These are phyloP conservation scores for Cladophialophora carrionii DNA, from an alignment of 2,329 filamentous ascomycete species.

Conservation along the genomic window DNA sequence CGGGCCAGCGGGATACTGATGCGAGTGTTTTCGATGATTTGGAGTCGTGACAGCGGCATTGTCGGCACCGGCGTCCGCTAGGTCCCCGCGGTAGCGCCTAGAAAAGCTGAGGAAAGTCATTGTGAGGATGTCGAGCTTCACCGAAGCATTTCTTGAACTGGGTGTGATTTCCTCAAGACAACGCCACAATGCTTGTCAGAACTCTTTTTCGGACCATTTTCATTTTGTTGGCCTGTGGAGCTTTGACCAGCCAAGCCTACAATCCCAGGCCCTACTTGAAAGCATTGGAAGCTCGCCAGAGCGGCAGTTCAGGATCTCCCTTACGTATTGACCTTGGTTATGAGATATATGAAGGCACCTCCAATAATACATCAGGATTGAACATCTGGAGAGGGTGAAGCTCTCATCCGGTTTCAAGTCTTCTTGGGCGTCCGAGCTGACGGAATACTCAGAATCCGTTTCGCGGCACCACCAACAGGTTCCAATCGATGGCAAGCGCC, in stretches of 20 bases:
- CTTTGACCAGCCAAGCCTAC: slow-evolving; percentile 2
- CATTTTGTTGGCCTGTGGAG: slow-evolving; percentile 1
- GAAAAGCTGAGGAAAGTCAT: background rate
- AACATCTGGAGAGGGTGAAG: slow-evolving; percentile 54
- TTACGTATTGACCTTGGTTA: slow-evolving; percentile 53
- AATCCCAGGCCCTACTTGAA: slow-evolving; percentile 20
- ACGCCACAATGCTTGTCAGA: background rate
- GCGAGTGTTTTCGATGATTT: too few species aligned
- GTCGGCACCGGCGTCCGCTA: background rate
- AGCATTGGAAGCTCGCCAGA: slow-evolving; percentile 23
- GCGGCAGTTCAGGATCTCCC: slow-evolving; percentile 13
- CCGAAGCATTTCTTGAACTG: background rate
- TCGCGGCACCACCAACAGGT: slow-evolving; percentile 44
- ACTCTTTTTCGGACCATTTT: background rate
- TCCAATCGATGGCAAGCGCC: slow-evolving; percentile 44
- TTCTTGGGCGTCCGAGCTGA: slow-evolving; percentile 20
- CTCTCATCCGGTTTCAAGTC: slow-evolving; percentile 18
- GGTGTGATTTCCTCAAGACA: background rate
- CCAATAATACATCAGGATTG: slow-evolving; percentile 46
- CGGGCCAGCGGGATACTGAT: background rate
- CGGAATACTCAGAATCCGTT: slow-evolving; percentile 41
- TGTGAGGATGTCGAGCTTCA: background rate
- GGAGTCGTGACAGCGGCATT: background rate
- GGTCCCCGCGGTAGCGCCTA: background rate
- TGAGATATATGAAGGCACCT: slow-evolving; percentile 50